A percentile compares a stretch with the other conserved stretches of the same genome.
Evolutionary conservation across 2,329 filamentous ascomycete genomes (phyloP).

Genomic region (Aspergillus sojae): DNA sequence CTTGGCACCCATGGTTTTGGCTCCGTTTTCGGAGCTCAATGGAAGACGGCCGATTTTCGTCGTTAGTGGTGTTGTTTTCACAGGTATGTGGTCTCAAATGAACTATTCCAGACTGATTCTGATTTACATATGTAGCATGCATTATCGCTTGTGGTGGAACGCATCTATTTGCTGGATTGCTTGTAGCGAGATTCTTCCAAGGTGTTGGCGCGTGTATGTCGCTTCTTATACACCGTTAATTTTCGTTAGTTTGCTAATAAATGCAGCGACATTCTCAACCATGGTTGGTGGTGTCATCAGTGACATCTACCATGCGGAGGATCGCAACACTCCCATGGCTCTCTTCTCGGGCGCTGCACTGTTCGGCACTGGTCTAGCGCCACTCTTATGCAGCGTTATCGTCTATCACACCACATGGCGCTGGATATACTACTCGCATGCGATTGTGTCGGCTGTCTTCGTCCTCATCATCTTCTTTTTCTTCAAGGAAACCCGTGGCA

Average conservation of each 20-base stretch:
- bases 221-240: background rate
- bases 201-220: slow-evolving; percentile 73
- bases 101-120: background rate
- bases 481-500: slow-evolving; percentile 81
- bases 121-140: slow-evolving; percentile 47
- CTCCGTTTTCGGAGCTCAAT: slow-evolving; percentile 86
- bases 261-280: slow-evolving; percentile 68
- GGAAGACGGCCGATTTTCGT: slow-evolving; percentile 83
- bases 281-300: slow-evolving; percentile 92
- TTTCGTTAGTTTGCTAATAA: background rate
- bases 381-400: slow-evolving; percentile 71
- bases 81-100: slow-evolving; percentile 40
- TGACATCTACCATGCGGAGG: slow-evolving; percentile 77
- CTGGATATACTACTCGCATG: slow-evolving; percentile 88
- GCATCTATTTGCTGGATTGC: slow-evolving; percentile 69
- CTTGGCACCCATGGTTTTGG: slow-evolving; percentile 82
- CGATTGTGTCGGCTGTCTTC: slow-evolving; percentile 67
- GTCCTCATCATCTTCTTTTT: slow-evolving; percentile 67
- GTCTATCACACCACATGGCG: slow-evolving; percentile 71
- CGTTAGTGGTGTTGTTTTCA: slow-evolving; percentile 70
- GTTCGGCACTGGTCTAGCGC: slow-evolving; percentile 77
- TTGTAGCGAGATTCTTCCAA: slow-evolving; percentile 73
- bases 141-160: slow-evolving; percentile 75
- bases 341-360: slow-evolving; percentile 80
- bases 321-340: slow-evolving; percentile 87